phyloP scores from a whole-genome alignment of 805 yeast species.

The Ogataea trehalophila region DNA sequence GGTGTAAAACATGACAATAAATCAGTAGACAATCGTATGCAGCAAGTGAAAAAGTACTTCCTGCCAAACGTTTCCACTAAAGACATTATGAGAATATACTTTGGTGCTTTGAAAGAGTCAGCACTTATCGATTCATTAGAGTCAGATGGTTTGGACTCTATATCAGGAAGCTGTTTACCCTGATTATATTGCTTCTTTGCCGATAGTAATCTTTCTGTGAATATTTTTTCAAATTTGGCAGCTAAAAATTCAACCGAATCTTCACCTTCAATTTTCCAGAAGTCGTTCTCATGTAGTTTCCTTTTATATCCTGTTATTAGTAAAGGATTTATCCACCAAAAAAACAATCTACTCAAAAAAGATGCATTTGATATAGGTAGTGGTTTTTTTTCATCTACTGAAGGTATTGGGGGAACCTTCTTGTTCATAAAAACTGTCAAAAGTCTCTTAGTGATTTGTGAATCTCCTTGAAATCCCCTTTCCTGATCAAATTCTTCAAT shows the following conservation, averaged over 20 bases:
- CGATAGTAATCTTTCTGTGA: slow-evolving; percentile 28
- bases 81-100: slow-evolving; percentile 21
- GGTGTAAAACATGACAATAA: slow-evolving; percentile 52
- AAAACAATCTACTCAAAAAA: slow-evolving; percentile 39
- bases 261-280: slow-evolving; percentile 40
- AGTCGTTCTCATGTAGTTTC: slow-evolving; percentile 50
- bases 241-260: slow-evolving; percentile 37
- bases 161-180: background rate
- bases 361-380: slow-evolving; percentile 43
- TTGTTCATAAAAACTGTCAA: slow-evolving; percentile 44
- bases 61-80: slow-evolving; percentile 44
- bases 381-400: slow-evolving; percentile 42
- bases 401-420: slow-evolving; percentile 45
- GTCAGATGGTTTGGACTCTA: background rate
- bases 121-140: slow-evolving; percentile 7
- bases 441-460: slow-evolving; percentile 31
- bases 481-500: too few relatives aligned
- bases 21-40: slow-evolving; percentile 40
- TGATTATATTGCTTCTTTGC: background rate
- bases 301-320: slow-evolving; percentile 58
- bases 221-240: slow-evolving; percentile 29
- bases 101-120: slow-evolving; percentile 14
- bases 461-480: background rate
- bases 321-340: slow-evolving; percentile 66
- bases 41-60: slow-evolving; percentile 36